phyloP scores from a whole-genome alignment of 768 basidiomycete genomes.

The Crassisporium funariophilum region DNA sequence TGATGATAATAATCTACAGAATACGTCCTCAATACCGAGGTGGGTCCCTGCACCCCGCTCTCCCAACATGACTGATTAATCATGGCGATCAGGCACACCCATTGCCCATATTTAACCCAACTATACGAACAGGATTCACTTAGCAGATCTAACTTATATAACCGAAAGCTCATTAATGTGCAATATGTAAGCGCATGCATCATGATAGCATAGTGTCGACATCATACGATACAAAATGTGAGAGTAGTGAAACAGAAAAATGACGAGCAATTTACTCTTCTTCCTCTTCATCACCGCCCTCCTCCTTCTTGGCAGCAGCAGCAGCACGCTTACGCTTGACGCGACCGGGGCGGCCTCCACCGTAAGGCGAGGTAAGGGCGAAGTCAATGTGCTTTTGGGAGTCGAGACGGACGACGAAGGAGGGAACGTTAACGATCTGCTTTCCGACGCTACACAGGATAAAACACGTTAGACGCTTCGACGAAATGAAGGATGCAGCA shows the following conservation, averaged over 20 bases:
- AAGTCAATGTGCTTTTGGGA: constrained; percentile 99
- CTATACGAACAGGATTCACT: constrained; percentile 30
- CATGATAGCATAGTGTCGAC: constrained; percentile 24
- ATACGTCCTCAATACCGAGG: constrained; percentile 94
- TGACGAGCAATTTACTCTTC: constrained; percentile 57
- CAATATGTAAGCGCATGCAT: constrained; percentile 11
- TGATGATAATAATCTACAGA: constrained; percentile 40
- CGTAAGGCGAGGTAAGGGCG: constrained; percentile 93
- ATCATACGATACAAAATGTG: constrained; percentile 27
- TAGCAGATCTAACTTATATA: constrained; percentile 11
- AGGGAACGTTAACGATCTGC: constrained; percentile 98
- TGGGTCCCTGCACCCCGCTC: constrained; percentile 22
- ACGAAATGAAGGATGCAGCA: not conserved
- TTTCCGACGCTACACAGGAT: constrained; percentile 79
- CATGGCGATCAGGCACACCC: constrained; percentile 33
- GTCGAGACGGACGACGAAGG: constrained; percentile 98
- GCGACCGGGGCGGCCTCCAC: constrained; percentile 92
- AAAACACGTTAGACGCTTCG: not conserved
- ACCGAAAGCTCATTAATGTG: not conserved
- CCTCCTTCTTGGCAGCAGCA: constrained; percentile 89
- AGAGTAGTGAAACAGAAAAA: not conserved
- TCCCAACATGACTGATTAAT: not conserved
- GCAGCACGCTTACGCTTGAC: constrained; percentile 98
- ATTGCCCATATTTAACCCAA: constrained; percentile 64
- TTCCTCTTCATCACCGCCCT: constrained; percentile 87